Evolutionary conservation across 1,284 basidiomycete species (phyloP).

Genomic region (Leccinum huronense): DNA sequence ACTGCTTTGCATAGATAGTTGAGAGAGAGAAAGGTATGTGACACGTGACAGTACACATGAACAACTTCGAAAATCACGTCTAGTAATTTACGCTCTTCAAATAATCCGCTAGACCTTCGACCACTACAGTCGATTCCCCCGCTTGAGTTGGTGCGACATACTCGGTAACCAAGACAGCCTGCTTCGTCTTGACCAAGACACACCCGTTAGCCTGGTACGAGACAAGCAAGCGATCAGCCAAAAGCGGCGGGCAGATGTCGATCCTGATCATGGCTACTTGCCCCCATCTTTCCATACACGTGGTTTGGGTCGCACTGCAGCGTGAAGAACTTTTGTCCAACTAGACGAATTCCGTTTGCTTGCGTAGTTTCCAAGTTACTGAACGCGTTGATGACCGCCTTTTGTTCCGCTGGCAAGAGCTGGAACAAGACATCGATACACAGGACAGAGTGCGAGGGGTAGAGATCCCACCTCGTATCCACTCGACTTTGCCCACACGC

Average conservation of each 20-base stretch:
- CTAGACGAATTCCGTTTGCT: constrained; percentile 67
- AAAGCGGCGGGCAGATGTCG: background rate
- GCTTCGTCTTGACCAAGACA: constrained; percentile 84
- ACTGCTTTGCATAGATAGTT: no score
- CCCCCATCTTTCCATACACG: constrained; percentile 82
- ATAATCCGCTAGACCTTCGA: constrained; percentile 80
- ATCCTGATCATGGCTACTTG: constrained; percentile 40
- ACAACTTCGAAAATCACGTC: constrained; percentile 11
- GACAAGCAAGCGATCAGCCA: background rate
- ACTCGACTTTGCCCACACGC: constrained; percentile 80
- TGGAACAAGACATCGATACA: constrained; percentile 32
- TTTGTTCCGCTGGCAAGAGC: constrained; percentile 79
- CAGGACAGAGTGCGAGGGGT: background rate
- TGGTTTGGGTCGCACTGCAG: constrained; percentile 58
- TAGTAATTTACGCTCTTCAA: constrained; percentile 66
- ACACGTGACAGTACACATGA: constrained; percentile 2
- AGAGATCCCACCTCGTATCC: constrained; percentile 51
- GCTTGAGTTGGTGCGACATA: constrained; percentile 75
- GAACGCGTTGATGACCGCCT: constrained; percentile 60
- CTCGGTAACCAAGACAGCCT: constrained; percentile 82
- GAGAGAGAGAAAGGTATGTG: no score
- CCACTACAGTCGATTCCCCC: constrained; percentile 69
- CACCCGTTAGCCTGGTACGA: constrained; percentile 71
- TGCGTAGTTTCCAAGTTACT: constrained; percentile 45
- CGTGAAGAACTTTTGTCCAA: constrained; percentile 80